Evolutionary conservation across 176 grass and related monocot genomes (phyloP).

Genomic region (Coix lacrymajobi): DNA sequence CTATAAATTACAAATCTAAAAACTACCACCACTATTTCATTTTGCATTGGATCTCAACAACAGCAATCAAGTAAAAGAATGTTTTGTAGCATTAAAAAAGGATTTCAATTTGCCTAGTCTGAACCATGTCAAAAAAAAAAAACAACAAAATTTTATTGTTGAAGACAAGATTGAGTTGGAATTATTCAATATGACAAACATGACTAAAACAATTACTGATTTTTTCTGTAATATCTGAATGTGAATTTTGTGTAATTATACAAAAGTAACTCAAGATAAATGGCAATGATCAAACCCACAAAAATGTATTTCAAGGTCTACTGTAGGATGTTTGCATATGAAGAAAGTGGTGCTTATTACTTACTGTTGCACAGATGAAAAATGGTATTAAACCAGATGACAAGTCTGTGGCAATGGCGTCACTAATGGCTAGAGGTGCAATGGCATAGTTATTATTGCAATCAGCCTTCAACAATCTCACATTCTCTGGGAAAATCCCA

Average conservation of each 20-base stretch:
- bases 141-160: neutral
- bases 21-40: neutral
- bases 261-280: neutral
- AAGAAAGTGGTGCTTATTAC: constrained; percentile 13
- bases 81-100: neutral
- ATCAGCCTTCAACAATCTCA: constrained; percentile 52
- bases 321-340: constrained; percentile 4
- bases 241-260: neutral
- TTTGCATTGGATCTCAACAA: neutral
- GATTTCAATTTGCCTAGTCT: neutral
- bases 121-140: neutral
- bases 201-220: neutral
- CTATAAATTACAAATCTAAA: neutral
- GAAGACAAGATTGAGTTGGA: neutral
- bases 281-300: neutral
- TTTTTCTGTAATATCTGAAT: neutral
- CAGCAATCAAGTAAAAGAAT: neutral
- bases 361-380: constrained; percentile 78
- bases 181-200: neutral
- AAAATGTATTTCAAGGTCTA: neutral
- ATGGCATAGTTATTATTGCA: constrained; percentile 38
- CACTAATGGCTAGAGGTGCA: constrained; percentile 33
- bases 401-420: constrained; percentile 46
- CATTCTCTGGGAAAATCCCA: constrained; percentile 66
- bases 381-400: constrained; percentile 64